phyloP scores from a whole-genome alignment of 345 rosid species.

The Eucalyptus marginata region DNA sequence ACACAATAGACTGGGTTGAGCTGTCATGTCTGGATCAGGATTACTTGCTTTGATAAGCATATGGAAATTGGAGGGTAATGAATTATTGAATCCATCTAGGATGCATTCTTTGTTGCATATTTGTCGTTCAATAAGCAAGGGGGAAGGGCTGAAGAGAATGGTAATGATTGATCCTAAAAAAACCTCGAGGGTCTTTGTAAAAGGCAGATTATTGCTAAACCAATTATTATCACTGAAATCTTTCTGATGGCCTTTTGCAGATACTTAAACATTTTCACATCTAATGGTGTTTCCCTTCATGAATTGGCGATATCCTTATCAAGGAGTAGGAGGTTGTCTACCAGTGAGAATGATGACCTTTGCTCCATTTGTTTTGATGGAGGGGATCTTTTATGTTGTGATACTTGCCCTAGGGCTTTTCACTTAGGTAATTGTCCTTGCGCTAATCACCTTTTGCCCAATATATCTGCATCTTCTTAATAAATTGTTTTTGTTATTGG shows the following conservation, averaged over 20 bases:
- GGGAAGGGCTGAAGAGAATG: background rate
- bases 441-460: background rate
- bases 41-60: background rate
- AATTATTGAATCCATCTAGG: background rate
- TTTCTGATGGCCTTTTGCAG: slow-evolving; percentile 19
- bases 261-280: slow-evolving; percentile 82
- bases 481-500: background rate
- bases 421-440: slow-evolving; percentile 45
- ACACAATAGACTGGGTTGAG: background rate
- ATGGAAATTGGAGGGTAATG: background rate
- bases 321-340: slow-evolving; percentile 38
- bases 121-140: background rate
- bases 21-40: background rate
- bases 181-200: background rate
- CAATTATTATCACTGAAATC: background rate
- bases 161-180: background rate
- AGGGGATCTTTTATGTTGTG: slow-evolving; percentile 85
- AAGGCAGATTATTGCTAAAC: background rate
- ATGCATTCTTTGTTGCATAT: background rate
- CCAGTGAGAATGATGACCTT: slow-evolving; percentile 70
- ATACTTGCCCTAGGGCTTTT: slow-evolving; percentile 92
- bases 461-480: background rate
- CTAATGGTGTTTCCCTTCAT: slow-evolving; percentile 98
- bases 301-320: slow-evolving; percentile 64
- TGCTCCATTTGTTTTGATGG: slow-evolving; percentile 82